Evolutionary conservation across 257 asterid genomes (phyloP), one percentile per base, ranked within the genome.

Genomic region (Primulina tabacum): DNA sequence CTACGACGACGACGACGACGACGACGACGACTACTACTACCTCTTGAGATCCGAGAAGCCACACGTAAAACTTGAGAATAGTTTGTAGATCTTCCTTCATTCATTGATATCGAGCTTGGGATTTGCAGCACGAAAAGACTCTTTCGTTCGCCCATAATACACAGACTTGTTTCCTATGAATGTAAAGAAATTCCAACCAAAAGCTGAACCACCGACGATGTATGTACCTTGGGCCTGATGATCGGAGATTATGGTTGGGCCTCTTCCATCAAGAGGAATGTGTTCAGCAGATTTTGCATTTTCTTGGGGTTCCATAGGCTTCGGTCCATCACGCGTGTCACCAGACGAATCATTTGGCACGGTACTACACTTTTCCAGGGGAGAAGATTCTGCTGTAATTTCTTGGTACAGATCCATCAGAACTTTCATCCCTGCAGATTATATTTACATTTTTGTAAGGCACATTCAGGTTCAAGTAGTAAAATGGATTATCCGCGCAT

Each of bases 121-220:
- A 62, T 86, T 82, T 21, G 73, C 68, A 52, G 86, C 79, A 70
- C 91, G 86, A 71, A 83, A 89, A 21, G 82, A 84, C 76, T 82
- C 96, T 70, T 85, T 92, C 0, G 87, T 83, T 72, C 79, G 80
- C 60, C 97, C 97, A 67, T 85, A 88, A 69, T 85, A 89, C 17
- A 74, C 73, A 11, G 86, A 52, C 26, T 68, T 58, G 43, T 69
- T 71, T 33, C 82, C 82, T 24, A 73, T 75, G 80, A 61, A 92
- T 5, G 89, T 85, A 52, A 88, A 64, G 74, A 86, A 92, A 78
- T 92, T 89, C 97, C 98, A 89, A 8, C 98, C 96, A 38, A 89
- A 86, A 38, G 96, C 92, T n/a, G 96, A 92, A 4, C 92, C 95
- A 8, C 97, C 98, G 7, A 85, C 80, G 11, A 85, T 63, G 24